These are phyloP conservation scores for Marasmius sp. DNA, from an alignment of 1,284 basidiomycete genomes.

Conservation along the genomic window DNA sequence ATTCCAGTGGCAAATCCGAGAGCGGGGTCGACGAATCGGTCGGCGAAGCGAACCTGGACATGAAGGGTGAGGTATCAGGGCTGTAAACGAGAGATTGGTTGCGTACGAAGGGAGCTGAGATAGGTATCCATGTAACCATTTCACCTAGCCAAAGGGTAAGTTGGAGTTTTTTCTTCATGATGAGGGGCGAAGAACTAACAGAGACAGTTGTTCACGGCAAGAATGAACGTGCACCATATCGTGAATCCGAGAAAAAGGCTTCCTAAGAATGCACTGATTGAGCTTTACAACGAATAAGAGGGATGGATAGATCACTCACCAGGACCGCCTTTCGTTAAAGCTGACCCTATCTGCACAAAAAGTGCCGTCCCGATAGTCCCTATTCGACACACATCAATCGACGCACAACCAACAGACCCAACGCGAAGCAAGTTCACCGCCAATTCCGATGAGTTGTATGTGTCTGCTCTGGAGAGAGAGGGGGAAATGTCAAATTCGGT, in stretches of 20 bases:
- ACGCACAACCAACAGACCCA: neutral
- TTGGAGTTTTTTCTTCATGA: neutral
- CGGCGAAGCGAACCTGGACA: slow-evolving; percentile 41
- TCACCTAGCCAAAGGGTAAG: slow-evolving; percentile 31
- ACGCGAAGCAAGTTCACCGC: slow-evolving; percentile 25
- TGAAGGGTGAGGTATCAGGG: neutral
- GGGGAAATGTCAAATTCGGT: neutral
- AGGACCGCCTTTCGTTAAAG: slow-evolving; percentile 43
- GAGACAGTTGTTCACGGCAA: slow-evolving; percentile 46
- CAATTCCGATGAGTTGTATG: slow-evolving; percentile 48
- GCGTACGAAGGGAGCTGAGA: slow-evolving; percentile 46
- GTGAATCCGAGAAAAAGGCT: slow-evolving; percentile 46
- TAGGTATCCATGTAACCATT: slow-evolving; percentile 52
- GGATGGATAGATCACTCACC: slow-evolving; percentile 25
- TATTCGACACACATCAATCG: slow-evolving; percentile 9
- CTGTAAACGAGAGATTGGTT: neutral
- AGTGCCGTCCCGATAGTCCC: slow-evolving; percentile 47
- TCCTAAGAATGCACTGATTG: slow-evolving; percentile 18
- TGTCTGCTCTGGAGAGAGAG: slow-evolving; percentile 37
- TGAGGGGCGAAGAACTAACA: slow-evolving; percentile 26
- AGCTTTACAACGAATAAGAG: neutral
- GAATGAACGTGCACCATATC: slow-evolving; percentile 43
- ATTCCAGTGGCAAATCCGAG: slow-evolving; percentile 45
- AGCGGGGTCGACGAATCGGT: slow-evolving; percentile 47
- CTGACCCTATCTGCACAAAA: slow-evolving; percentile 45